These are phyloP conservation scores for Skeletonema tropicum DNA, from an alignment of 108 stramenopile genomes.

Conservation along the genomic window DNA sequence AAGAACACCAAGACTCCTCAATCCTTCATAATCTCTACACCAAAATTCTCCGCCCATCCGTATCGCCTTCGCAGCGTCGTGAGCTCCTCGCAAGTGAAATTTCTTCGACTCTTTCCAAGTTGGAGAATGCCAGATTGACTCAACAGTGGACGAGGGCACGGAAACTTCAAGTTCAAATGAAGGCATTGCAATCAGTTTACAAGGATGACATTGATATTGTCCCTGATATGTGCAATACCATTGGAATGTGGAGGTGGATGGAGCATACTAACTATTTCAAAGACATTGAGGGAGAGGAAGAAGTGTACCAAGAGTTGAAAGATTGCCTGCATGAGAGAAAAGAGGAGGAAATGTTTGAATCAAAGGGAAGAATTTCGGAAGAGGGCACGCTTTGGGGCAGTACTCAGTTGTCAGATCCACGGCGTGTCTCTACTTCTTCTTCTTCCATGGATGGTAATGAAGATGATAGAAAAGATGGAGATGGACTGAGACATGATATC, in stretches of 20 bases:
- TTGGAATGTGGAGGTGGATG: slow-evolving; percentile 40
- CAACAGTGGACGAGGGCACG: slow-evolving; percentile 12
- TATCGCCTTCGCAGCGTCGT: slow-evolving; percentile 30
- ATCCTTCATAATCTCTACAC: slow-evolving; percentile 17
- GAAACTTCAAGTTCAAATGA: slow-evolving; percentile 20
- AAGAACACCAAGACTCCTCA: slow-evolving; percentile 2
- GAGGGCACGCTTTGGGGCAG: slow-evolving; percentile 9
- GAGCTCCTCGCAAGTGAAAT: slow-evolving; percentile 35
- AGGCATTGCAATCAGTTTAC: slow-evolving; percentile 17
- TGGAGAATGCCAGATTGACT: slow-evolving; percentile 18
- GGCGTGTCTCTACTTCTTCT: background rate
- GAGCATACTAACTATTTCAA: slow-evolving; percentile 25
- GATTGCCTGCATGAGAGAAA: background rate
- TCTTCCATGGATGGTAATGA: background rate
- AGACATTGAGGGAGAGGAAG: slow-evolving; percentile 14
- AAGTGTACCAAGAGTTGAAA: slow-evolving; percentile 20
- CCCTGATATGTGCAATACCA: slow-evolving; percentile 29
- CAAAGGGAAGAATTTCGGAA: background rate
- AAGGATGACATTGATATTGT: slow-evolving; percentile 26
- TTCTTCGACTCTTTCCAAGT: slow-evolving; percentile 21
- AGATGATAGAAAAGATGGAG: background rate
- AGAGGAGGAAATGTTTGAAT: background rate
- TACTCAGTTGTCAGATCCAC: slow-evolving; percentile 7
- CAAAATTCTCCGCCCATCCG: slow-evolving; percentile 27
- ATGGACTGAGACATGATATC: background rate